Conservation (phyloP, 116 monocot genomes). For the Thalassia testudinum region DNA sequence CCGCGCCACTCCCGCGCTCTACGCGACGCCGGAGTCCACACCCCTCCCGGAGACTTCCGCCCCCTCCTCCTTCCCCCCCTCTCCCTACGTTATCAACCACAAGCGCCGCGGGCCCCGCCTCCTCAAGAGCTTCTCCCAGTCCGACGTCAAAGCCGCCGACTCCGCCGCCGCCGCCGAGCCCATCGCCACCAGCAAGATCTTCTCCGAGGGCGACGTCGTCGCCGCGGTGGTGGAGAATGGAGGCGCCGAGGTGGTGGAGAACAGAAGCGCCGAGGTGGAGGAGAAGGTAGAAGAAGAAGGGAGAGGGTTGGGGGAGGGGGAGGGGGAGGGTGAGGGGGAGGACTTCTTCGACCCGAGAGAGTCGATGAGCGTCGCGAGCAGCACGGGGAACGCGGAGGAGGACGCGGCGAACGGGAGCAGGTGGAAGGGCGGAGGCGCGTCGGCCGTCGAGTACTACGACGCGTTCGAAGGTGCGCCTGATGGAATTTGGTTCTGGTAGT, state of each 20-base stretch:
- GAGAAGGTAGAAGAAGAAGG: neutral
- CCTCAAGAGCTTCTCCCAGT: slow-evolving; percentile 24
- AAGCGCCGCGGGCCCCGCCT: slow-evolving; percentile 46
- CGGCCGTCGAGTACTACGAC: slow-evolving; percentile 43
- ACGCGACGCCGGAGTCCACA: slow-evolving; percentile 46
- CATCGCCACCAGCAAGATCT: neutral
- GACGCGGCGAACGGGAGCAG: slow-evolving; percentile 4
- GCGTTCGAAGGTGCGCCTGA: slow-evolving; percentile 80
- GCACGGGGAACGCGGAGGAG: slow-evolving; percentile 21
- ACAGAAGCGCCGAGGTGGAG: neutral
- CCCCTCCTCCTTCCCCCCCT: slow-evolving; percentile 26
- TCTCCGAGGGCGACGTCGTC: slow-evolving; percentile 1
- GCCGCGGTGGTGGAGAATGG: neutral
- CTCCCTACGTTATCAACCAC: slow-evolving; percentile 60
- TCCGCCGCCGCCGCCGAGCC: neutral
- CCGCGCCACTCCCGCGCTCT: slow-evolving; percentile 33
- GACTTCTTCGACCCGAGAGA: slow-evolving; percentile 47
- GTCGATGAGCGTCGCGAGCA: slow-evolving; percentile 28
- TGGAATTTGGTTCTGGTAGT: no score
- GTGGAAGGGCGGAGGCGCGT: slow-evolving; percentile 14
- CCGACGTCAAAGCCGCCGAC: neutral
- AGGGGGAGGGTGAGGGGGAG: slow-evolving; percentile 5
- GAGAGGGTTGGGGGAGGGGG: neutral
- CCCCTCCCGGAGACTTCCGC: slow-evolving; percentile 39
- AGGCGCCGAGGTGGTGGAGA: neutral